Evolutionary conservation across 306 rosid species (phyloP).

Genomic region (Calophaca sinica): DNA sequence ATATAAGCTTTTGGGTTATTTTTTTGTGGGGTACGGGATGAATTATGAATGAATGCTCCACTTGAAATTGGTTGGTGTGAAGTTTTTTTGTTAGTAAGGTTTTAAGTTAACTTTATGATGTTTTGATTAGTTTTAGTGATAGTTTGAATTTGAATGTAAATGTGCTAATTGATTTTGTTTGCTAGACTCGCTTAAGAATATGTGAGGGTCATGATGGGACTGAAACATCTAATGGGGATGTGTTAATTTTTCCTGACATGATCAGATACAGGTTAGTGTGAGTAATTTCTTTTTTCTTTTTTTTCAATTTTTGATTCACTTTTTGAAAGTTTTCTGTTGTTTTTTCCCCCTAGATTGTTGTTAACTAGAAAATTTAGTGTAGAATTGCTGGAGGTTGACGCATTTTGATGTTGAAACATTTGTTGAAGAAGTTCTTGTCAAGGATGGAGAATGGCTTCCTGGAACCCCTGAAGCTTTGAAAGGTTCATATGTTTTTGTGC

Average conservation of each 20-base stretch:
- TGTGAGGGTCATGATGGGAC: too few species aligned
- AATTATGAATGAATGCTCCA: constrained; percentile 1
- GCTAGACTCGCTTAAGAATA: too few species aligned
- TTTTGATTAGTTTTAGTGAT: too few species aligned
- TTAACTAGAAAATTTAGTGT: constrained; percentile 16
- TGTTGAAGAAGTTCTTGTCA: constrained; percentile 98
- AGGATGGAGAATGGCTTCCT: constrained; percentile 90
- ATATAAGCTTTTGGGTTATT: constrained; percentile 1
- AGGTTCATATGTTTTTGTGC: constrained; percentile 79
- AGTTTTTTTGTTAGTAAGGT: background rate
- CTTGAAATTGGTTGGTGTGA: background rate
- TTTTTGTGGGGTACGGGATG: background rate
- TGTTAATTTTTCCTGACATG: too few species aligned
- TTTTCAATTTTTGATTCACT: constrained; percentile 21
- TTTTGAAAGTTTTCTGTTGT: background rate
- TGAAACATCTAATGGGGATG: too few species aligned
- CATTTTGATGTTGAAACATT: constrained; percentile 96
- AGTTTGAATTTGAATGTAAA: too few species aligned
- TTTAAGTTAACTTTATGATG: constrained; percentile 8
- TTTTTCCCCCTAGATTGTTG: background rate
- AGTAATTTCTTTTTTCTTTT: constrained; percentile 16
- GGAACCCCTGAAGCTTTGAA: constrained; percentile 84
- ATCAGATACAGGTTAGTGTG: too few species aligned
- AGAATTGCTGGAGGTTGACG: constrained; percentile 82
- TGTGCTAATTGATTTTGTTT: constrained; percentile 13